Evolutionary conservation across 495 filamentous ascomycete genomes (phyloP).

Genomic region (Talaromyces nanjingensis): DNA sequence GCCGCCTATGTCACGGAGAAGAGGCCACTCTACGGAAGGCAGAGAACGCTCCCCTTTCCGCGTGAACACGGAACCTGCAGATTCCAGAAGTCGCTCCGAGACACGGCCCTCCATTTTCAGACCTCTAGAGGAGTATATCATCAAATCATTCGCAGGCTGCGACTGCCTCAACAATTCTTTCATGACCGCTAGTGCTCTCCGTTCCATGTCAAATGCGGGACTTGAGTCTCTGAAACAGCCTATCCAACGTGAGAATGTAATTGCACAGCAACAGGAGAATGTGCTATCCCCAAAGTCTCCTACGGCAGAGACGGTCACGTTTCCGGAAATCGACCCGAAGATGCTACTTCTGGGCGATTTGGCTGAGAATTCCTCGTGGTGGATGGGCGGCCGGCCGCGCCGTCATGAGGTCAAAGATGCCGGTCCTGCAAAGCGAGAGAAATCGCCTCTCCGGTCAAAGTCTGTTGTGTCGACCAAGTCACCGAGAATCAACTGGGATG

Average conservation of each 20-base stretch:
- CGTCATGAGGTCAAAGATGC: constrained; percentile 18
- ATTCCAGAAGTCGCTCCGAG: constrained; percentile 8
- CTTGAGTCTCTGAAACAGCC: constrained; percentile 33
- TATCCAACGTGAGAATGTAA: neutral
- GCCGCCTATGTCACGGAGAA: constrained; percentile 16
- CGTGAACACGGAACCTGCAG: neutral
- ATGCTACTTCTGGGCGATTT: constrained; percentile 72
- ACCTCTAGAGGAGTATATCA: constrained; percentile 69
- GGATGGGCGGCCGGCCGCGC: constrained; percentile 52
- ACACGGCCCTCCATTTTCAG: constrained; percentile 48
- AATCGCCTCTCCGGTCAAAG: constrained; percentile 15
- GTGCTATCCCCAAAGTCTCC: constrained; percentile 16
- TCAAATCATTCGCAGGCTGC: constrained; percentile 57
- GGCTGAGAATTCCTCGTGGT: constrained; percentile 80
- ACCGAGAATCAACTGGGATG: constrained; percentile 71
- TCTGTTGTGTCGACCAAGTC: constrained; percentile 50
- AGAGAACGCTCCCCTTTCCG: constrained; percentile 4
- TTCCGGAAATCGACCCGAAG: constrained; percentile 65
- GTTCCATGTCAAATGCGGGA: constrained; percentile 2
- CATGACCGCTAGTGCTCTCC: constrained; percentile 33
- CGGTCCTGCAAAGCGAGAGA: constrained; percentile 25
- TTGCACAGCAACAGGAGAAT: neutral
- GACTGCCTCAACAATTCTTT: constrained; percentile 72
- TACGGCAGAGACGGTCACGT: constrained; percentile 16
- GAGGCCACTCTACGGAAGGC: constrained; percentile 14